Percentiles rank a stretch among this genome's conserved stretches.
Conservation (phyloP, 2,329 filamentous ascomycete species). For the Xylaria polymorpha region DNA sequence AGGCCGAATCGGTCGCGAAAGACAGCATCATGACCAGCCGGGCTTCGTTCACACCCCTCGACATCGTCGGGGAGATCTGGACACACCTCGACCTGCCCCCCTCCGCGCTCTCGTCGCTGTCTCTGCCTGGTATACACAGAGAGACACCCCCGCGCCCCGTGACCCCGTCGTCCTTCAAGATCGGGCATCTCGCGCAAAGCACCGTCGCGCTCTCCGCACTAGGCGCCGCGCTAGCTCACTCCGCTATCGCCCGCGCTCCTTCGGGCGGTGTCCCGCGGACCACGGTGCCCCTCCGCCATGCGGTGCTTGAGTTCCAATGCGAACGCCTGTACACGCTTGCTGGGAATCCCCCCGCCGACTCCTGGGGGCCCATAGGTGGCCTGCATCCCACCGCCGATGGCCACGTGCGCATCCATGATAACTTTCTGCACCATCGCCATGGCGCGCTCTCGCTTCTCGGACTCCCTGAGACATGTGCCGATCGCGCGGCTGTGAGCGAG, state of each 20-base stretch:
- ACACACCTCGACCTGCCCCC: slow-evolving; percentile 35
- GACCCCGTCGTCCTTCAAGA: slow-evolving; percentile 63
- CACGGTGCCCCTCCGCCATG: slow-evolving; percentile 58
- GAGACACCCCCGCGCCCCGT: slow-evolving; percentile 46
- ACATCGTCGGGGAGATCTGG: slow-evolving; percentile 41
- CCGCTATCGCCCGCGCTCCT: slow-evolving; percentile 34
- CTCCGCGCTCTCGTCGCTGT: slow-evolving; percentile 34
- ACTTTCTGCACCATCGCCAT: slow-evolving; percentile 62
- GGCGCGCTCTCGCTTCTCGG: slow-evolving; percentile 59
- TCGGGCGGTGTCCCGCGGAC: slow-evolving; percentile 51
- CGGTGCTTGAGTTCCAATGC: slow-evolving; percentile 64
- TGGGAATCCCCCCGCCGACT: slow-evolving; percentile 48
- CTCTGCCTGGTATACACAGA: slow-evolving; percentile 22
- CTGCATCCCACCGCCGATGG: slow-evolving; percentile 63
- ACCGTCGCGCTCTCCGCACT: slow-evolving; percentile 64
- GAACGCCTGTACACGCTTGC: slow-evolving; percentile 61
- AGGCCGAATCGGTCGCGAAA: neutral
- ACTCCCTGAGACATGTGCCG: slow-evolving; percentile 47
- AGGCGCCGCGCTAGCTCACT: slow-evolving; percentile 59
- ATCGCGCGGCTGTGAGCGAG: slow-evolving; percentile 54
- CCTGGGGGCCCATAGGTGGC: slow-evolving; percentile 61
- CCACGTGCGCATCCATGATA: slow-evolving; percentile 66
- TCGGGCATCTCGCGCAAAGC: slow-evolving; percentile 63
- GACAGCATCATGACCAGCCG: slow-evolving; percentile 26
- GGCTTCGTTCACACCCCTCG: slow-evolving; percentile 20